A percentile compares a stretch with the other conserved stretches of the same genome.
Evolutionary conservation across 495 filamentous ascomycete genomes (phyloP).

Genomic region (Trichoderma asperelloides): DNA sequence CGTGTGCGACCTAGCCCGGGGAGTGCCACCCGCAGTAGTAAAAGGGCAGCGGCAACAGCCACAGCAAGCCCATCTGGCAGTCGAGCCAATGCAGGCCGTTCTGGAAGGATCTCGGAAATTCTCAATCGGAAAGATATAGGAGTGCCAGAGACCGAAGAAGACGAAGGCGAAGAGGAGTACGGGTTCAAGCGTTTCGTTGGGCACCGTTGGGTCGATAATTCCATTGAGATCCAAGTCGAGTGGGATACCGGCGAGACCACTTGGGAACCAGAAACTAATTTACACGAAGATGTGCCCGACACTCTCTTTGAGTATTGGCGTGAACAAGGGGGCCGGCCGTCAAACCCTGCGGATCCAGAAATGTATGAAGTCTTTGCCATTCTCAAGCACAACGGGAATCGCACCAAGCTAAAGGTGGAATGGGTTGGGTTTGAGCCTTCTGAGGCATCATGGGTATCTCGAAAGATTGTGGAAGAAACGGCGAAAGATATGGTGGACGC

Average conservation of each 20-base stretch:
- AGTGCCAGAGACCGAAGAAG: neutral
- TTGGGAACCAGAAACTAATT: conserved; percentile 7
- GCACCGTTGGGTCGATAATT: conserved; percentile 1
- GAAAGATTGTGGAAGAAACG: neutral
- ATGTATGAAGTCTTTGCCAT: conserved; percentile 9
- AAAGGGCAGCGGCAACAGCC: neutral
- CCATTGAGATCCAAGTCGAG: conserved; percentile 1
- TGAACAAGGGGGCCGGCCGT: neutral
- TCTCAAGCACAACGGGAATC: conserved; percentile 8
- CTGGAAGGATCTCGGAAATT: neutral
- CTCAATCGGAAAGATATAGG: neutral
- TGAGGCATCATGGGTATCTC: neutral
- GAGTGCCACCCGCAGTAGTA: neutral
- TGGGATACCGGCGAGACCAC: neutral
- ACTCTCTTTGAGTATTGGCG: conserved; percentile 7
- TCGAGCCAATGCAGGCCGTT: neutral
- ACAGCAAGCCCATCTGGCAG: neutral
- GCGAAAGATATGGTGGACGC: conserved; percentile 3
- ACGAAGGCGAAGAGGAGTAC: neutral
- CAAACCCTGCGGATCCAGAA: neutral
- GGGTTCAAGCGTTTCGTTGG: neutral
- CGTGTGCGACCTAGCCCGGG: neutral
- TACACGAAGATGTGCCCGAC: conserved; percentile 4
- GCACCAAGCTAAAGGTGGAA: neutral
- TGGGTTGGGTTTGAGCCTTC: conserved; percentile 5